Evolutionary conservation across 2,329 filamentous ascomycete species (phyloP).

Genomic region (Periconia digitata): DNA sequence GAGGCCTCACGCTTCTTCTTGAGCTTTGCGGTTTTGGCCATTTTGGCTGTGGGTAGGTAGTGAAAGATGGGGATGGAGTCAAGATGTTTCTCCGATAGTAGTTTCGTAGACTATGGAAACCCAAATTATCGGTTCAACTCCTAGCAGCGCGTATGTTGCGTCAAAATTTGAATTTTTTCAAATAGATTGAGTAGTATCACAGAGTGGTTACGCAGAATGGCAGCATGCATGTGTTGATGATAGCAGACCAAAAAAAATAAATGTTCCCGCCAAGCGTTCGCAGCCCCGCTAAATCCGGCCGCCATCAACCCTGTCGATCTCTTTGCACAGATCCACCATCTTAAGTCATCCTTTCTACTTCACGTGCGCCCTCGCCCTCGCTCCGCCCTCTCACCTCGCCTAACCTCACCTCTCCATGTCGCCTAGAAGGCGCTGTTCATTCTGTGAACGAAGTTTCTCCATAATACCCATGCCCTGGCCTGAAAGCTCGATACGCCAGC

Average conservation of each 20-base stretch:
- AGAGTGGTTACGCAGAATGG: no score
- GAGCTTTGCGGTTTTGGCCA: slow-evolving; percentile 51
- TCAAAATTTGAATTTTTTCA: no score
- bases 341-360: slow-evolving; percentile 3
- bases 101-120: no score
- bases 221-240: no score
- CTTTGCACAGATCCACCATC: slow-evolving; percentile 1
- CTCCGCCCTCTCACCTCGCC: slow-evolving; percentile 8
- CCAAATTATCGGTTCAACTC: no score
- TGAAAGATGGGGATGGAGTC: slow-evolving; percentile 1
- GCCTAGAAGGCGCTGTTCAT: slow-evolving; percentile 26
- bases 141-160: no score
- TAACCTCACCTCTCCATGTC: slow-evolving; percentile 33
- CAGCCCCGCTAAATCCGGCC: background rate
- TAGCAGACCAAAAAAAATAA: background rate
- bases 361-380: slow-evolving; percentile 13
- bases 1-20: slow-evolving; percentile 46
- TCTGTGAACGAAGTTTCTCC: slow-evolving; percentile 31
- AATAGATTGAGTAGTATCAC: no score
- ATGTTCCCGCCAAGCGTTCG: slow-evolving; percentile 7
- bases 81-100: background rate
- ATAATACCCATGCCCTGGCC: slow-evolving; percentile 39
- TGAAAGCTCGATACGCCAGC: slow-evolving; percentile 19
- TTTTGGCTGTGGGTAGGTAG: slow-evolving; percentile 16
- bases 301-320: background rate